Conservation (phyloP, 371 early-diverging fungal genomes). For the Haplosporangium sp. region DNA sequence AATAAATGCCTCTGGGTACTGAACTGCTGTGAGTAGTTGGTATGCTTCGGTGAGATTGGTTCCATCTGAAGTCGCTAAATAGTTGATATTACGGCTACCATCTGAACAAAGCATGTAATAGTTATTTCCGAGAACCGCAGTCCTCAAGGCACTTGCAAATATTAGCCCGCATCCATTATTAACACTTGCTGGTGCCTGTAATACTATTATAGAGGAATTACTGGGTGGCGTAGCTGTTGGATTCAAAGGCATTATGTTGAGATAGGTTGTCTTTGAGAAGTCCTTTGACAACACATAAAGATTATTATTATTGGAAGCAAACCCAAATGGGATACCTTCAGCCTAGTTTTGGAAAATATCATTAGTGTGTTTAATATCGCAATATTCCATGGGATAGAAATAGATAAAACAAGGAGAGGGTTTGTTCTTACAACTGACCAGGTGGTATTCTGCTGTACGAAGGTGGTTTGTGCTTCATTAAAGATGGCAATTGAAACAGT, state of each 20-base stretch:
- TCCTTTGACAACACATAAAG: conserved; percentile 9
- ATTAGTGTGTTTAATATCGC: too few species aligned
- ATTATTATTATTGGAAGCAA: conserved; percentile 5
- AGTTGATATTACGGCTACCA: neutral
- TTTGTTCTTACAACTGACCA: conserved; percentile 17
- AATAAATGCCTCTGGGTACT: conserved; percentile 1
- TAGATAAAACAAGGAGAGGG: too few species aligned
- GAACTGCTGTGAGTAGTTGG: neutral
- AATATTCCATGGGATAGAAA: too few species aligned
- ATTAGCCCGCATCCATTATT: neutral
- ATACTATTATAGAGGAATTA: neutral
- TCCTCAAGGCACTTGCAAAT: neutral
- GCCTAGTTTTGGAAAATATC: neutral
- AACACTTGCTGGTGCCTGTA: neutral
- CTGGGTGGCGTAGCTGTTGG: conserved; percentile 7
- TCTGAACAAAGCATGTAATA: conserved; percentile 22
- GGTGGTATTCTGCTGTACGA: conserved; percentile 10
- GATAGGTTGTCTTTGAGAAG: neutral
- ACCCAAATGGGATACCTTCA: neutral
- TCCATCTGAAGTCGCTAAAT: conserved; percentile 15
- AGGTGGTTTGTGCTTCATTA: neutral
- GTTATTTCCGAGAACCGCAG: conserved; percentile 1
- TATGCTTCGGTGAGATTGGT: neutral
- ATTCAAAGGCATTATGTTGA: conserved; percentile 18
- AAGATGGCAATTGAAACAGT: conserved; percentile 13